Base-by-base conservation (phyloP, 139 green algal species). In the Yamagishiella unicocca region DNA sequence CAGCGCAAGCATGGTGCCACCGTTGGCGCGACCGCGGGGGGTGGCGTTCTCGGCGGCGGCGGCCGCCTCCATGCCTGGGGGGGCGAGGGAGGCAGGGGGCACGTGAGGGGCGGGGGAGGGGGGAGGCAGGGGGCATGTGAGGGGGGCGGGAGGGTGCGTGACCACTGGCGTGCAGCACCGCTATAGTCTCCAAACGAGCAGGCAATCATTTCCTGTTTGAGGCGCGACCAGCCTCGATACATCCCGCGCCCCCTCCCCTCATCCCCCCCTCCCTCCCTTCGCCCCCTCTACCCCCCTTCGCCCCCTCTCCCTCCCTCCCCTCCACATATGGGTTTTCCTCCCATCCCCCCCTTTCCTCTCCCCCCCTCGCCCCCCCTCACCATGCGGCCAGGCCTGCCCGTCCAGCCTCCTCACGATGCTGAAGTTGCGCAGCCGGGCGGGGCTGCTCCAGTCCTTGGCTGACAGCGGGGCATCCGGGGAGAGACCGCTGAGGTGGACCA, bases 351-450 rank as follows among this genome's bases (percentile, higher is more conserved):
- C 64, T 25, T 21, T 22, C 64, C 12, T 31, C 8, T 42, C n/a
- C n/a, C n/a, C 64, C 68, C 68, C 40, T 0, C 38, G 38, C 4
- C 24, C 40, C 7, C 9, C 38, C 76, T 17, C 78, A 94, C 93
- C 93, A 35, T 90, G 83, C 1, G 95, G 95, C 92, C 95, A 98
- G 37, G 94, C 90, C 43, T 93, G 87, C 27, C 95, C 95, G 50
- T 98, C 95, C 88, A 99, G 94, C 67, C 94, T 93, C 61, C 97
- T 89, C 64, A 99, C 93, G 10, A 95, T 86, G 31, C 82, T 93
- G 93, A 99, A 99, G 94, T 98, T 94, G 45, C 93, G 89, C 72
- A 99, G 93, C 35, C 92, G 72, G 7, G 80, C 35, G 5, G 87
- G 71, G 25, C 83, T 88, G 84, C 93, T 96, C 96, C 96, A 98